Conservation (phyloP, 1,139 yeast genomes). For the Zhuliangozyma blackwelliae region DNA sequence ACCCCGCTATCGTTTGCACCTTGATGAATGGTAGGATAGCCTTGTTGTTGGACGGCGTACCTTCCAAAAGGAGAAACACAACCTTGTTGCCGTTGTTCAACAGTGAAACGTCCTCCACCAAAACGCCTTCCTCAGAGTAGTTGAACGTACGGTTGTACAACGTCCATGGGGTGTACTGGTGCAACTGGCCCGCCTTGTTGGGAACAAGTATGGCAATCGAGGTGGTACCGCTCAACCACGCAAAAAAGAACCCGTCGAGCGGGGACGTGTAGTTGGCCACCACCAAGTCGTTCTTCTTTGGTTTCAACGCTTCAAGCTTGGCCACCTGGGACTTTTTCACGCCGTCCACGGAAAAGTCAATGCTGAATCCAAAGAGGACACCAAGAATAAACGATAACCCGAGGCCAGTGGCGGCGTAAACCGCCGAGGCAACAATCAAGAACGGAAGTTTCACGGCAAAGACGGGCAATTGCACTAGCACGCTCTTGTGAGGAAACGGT, state of each 20-base stretch:
- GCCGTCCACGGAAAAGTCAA: conserved; percentile 50
- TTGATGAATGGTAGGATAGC: conserved; percentile 47
- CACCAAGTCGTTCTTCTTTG: conserved; percentile 39
- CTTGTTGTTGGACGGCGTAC: conserved; percentile 66
- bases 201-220: conserved; percentile 44
- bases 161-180: conserved; percentile 28
- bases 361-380: conserved; percentile 22
- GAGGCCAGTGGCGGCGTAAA: conserved; percentile 15
- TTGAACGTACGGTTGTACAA: conserved; percentile 33
- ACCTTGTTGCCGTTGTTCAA: conserved; percentile 28
- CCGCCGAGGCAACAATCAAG: conserved; percentile 15
- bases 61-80: conserved; percentile 58
- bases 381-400: conserved; percentile 13
- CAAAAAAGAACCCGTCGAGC: conserved; percentile 40
- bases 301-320: conserved; percentile 31
- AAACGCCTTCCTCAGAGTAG: conserved; percentile 11
- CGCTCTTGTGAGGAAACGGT: conserved; percentile 13
- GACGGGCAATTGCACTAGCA: conserved; percentile 13
- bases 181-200: conserved; percentile 31
- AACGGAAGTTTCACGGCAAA: conserved; percentile 26
- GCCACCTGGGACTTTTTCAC: conserved; percentile 40
- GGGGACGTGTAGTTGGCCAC: conserved; percentile 56
- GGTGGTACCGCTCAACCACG: conserved; percentile 7
- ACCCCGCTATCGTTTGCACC: conserved; percentile 10
- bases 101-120: conserved; percentile 16